These are phyloP conservation scores for Trichoderma sp. DNA, from an alignment of 2,329 filamentous ascomycete genomes.

Conservation along the genomic window DNA sequence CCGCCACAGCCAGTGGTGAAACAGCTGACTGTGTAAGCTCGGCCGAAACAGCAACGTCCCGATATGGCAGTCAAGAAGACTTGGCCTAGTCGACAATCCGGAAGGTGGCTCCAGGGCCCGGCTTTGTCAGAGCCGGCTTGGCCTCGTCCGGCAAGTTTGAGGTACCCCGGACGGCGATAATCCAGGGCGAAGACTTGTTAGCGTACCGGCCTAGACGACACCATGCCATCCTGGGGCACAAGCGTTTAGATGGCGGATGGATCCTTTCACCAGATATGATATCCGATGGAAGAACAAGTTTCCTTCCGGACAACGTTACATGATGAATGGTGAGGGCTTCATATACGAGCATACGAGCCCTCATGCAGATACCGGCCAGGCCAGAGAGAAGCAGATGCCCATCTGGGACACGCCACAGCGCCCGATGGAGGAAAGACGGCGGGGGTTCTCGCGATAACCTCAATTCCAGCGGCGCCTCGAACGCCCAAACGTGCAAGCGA, in stretches of 20 bases:
- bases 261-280: neutral
- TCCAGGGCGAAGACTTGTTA: neutral
- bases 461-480: neutral
- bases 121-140: neutral
- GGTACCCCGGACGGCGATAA: neutral
- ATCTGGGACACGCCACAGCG: neutral
- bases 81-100: slow-evolving; percentile 10
- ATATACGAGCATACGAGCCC: neutral
- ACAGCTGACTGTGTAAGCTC: slow-evolving; percentile 5
- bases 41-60: neutral
- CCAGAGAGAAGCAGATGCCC: neutral
- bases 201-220: neutral
- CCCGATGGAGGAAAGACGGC: neutral
- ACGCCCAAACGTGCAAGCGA: neutral
- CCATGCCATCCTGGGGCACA: slow-evolving; percentile 2
- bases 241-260: neutral
- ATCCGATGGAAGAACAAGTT: neutral
- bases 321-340: neutral
- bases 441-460: neutral
- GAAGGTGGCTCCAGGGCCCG: slow-evolving; percentile 14
- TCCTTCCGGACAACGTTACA: slow-evolving; percentile 9
- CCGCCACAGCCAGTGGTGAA: neutral
- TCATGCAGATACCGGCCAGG: neutral
- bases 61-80: neutral
- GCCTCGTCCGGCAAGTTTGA: neutral